Evolutionary conservation across 192 early-diverging fungal species (phyloP).

Genomic region (Linnemannia hyalina): DNA sequence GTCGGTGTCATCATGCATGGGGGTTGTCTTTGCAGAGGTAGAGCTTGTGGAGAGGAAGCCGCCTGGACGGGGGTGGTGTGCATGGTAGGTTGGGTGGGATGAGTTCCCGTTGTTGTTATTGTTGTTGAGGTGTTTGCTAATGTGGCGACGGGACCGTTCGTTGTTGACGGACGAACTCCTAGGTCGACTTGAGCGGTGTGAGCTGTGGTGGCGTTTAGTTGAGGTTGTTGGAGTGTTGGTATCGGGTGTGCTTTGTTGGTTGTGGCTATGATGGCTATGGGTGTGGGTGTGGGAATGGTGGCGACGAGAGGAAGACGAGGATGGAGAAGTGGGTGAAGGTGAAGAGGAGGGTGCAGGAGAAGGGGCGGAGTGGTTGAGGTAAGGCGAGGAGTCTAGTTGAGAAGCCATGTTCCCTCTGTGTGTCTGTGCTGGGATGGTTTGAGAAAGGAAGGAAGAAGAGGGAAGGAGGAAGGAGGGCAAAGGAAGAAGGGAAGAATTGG

Average conservation of each 20-base stretch:
- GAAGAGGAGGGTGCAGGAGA: not conserved
- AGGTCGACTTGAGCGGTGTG: conserved; percentile 8
- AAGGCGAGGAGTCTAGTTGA: not conserved
- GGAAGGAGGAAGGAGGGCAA: not conserved
- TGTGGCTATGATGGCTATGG: too few species aligned
- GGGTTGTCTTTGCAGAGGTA: conserved; percentile 31
- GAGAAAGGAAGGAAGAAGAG: not conserved
- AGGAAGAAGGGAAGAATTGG: not conserved
- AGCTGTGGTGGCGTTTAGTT: not conserved
- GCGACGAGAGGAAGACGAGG: not conserved
- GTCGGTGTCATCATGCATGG: conserved; percentile 53
- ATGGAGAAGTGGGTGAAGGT: not conserved
- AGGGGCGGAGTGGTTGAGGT: not conserved
- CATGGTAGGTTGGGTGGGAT: not conserved
- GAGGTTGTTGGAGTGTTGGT: not conserved
- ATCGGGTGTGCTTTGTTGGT: not conserved
- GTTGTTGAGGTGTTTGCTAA: not conserved
- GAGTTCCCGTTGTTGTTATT: not conserved
- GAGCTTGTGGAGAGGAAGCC: not conserved
- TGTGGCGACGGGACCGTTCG: conserved; percentile 22
- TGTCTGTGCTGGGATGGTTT: not conserved
- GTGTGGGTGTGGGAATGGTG: not conserved
- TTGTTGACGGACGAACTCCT: conserved; percentile 38
- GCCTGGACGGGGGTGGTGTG: not conserved
- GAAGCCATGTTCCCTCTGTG: not conserved